Evolutionary conservation across 2,329 filamentous ascomycete genomes (phyloP).

Genomic region (Neopestalotiopsis rosae): DNA sequence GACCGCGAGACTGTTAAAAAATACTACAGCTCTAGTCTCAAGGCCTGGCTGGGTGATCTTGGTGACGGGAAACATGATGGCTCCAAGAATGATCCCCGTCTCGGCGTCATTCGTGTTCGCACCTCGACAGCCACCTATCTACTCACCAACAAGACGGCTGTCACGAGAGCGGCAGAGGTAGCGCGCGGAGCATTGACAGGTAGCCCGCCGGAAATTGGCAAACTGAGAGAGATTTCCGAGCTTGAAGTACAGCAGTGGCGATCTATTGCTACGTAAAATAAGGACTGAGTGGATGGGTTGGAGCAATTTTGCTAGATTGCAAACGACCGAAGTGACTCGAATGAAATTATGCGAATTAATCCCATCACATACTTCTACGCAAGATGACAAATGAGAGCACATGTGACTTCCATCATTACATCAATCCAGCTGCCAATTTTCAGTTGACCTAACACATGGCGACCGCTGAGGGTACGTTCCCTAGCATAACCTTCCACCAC

Average conservation of each 20-base stretch:
- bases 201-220: constrained; percentile 73
- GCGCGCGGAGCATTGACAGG: constrained; percentile 79
- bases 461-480: not conserved
- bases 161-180: constrained; percentile 71
- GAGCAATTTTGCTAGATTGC: not conserved
- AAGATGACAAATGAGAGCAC: not conserved
- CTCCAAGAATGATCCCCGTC: constrained; percentile 79
- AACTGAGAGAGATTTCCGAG: constrained; percentile 74
- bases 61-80: constrained; percentile 85
- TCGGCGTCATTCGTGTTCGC: constrained; percentile 80
- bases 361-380: not conserved
- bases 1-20: constrained; percentile 73
- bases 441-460: not conserved
- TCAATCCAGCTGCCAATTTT: not conserved
- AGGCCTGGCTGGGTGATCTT: constrained; percentile 89
- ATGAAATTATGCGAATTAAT: not conserved
- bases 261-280: constrained; percentile 27
- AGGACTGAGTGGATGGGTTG: not conserved
- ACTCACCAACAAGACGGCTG: constrained; percentile 63
- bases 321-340: not conserved
- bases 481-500: not conserved
- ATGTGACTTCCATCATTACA: not conserved
- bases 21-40: constrained; percentile 75
- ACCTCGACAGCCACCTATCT: constrained; percentile 77
- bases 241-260: constrained; percentile 69